Evolutionary conservation across 208 protist genomes (phyloP).

Genomic region (Phytomonas sp.): DNA sequence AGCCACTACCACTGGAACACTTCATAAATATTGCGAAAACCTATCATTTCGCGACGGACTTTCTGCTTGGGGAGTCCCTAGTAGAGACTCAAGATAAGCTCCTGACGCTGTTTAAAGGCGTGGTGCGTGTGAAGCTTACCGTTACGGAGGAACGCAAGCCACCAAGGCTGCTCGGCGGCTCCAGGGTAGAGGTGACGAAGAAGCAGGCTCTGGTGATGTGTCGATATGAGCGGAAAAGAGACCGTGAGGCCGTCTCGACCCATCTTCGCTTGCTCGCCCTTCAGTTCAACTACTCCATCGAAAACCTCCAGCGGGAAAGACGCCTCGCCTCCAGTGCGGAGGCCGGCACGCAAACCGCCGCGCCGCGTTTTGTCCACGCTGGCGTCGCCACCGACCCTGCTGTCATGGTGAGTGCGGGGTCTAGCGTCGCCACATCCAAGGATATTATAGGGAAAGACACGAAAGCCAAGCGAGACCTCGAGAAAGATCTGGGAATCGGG

Average conservation of each 20-base stretch:
- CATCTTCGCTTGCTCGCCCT: constrained; percentile 25
- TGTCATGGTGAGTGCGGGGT: background rate
- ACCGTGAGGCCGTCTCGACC: constrained; percentile 30
- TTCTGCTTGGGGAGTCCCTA: constrained; percentile 6
- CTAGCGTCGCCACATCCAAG: background rate
- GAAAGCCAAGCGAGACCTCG: background rate
- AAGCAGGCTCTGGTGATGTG: constrained; percentile 16
- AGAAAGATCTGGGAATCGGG: background rate
- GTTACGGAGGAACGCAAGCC: background rate
- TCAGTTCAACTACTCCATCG: constrained; percentile 32
- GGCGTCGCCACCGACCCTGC: constrained; percentile 24
- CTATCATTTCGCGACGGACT: constrained; percentile 21
- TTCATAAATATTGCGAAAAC: constrained; percentile 25
- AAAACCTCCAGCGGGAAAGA: constrained; percentile 14
- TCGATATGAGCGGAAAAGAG: constrained; percentile 28
- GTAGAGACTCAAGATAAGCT: constrained; percentile 10
- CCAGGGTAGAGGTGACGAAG: background rate
- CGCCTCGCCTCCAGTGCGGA: constrained; percentile 5
- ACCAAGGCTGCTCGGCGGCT: background rate
- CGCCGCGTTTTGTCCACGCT: constrained; percentile 16
- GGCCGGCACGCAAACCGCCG: constrained; percentile 33
- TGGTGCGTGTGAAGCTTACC: constrained; percentile 23
- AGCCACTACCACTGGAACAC: constrained; percentile 26
- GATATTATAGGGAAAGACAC: background rate
- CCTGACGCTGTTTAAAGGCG: constrained; percentile 14